phyloP scores from a whole-genome alignment of 345 rosid species.

The Syzygium aqueum region DNA sequence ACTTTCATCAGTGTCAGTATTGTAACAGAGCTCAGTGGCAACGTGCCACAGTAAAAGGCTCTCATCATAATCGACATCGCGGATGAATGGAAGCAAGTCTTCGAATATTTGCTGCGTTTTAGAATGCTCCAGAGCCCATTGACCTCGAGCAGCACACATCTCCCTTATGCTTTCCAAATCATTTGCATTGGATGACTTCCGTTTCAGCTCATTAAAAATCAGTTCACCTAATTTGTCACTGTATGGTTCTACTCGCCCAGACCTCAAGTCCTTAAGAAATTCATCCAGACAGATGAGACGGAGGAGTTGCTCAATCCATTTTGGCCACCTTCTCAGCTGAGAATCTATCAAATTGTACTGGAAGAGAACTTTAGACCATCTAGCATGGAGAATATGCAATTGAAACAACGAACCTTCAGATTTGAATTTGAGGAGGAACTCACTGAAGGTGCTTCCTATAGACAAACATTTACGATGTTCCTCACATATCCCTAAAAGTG shows the following conservation, averaged over 20 bases:
- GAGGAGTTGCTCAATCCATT: not conserved
- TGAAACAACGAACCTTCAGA: not conserved
- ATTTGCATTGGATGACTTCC: not conserved
- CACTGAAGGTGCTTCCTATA: not conserved
- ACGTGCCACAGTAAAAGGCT: not conserved
- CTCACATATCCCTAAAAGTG: not conserved
- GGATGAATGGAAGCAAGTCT: not conserved
- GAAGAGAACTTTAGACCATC: not conserved
- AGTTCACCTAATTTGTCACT: not conserved
- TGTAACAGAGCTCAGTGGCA: not conserved
- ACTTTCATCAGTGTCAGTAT: not conserved
- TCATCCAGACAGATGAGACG: not conserved
- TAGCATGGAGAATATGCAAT: not conserved
- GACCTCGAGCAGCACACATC: not conserved
- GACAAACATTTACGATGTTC: not conserved
- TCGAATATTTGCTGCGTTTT: not conserved
- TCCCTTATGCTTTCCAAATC: not conserved
- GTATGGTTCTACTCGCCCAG: not conserved
- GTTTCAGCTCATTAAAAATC: not conserved
- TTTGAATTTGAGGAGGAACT: not conserved
- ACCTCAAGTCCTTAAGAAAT: not conserved
- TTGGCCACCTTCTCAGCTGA: not conserved
- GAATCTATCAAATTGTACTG: not conserved
- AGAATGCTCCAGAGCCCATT: not conserved
- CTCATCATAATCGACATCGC: not conserved